Percentiles rank a stretch among this genome's conserved stretches.
phyloP scores from a whole-genome alignment of 148 eudicot genomes.

The Camellia lanceoleosa region DNA sequence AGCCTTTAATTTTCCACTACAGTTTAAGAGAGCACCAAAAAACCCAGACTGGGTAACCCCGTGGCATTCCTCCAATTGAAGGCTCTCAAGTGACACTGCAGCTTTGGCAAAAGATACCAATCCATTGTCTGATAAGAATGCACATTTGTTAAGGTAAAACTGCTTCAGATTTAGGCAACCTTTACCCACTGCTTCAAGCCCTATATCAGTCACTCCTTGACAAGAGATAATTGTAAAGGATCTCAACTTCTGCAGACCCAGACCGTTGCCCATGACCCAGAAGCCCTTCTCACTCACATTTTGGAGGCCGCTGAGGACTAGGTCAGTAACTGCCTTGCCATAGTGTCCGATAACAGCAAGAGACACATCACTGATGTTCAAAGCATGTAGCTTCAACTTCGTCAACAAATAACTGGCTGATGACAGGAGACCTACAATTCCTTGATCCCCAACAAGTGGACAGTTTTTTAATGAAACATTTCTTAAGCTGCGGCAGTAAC shows the following conservation, averaged over 20 bases:
- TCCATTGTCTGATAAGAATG: slow-evolving; percentile 75
- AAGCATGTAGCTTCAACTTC: slow-evolving; percentile 63
- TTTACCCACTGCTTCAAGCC: slow-evolving; percentile 73
- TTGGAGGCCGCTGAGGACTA: slow-evolving; percentile 51
- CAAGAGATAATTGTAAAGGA: slow-evolving; percentile 53
- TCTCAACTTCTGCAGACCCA: slow-evolving; percentile 66
- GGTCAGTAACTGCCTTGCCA: slow-evolving; percentile 61
- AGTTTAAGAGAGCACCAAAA: slow-evolving; percentile 59
- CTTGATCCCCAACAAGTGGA: slow-evolving; percentile 76
- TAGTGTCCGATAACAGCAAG: slow-evolving; percentile 84
- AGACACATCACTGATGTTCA: slow-evolving; percentile 72
- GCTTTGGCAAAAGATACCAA: slow-evolving; percentile 58
- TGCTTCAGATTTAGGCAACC: slow-evolving; percentile 72
- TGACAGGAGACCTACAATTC: slow-evolving; percentile 58
- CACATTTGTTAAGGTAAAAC: slow-evolving; percentile 43
- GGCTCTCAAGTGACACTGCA: slow-evolving; percentile 56
- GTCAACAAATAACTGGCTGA: slow-evolving; percentile 38
- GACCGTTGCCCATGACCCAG: slow-evolving; percentile 88
- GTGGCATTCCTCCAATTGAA: slow-evolving; percentile 82
- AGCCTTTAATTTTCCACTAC: slow-evolving; percentile 65
- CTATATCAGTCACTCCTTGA: slow-evolving; percentile 71
- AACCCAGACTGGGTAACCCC: slow-evolving; percentile 79
- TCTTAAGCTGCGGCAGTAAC: slow-evolving; percentile 46
- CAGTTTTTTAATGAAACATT: slow-evolving; percentile 62
- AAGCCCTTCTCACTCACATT: slow-evolving; percentile 82